These are phyloP conservation scores for Sporisorium graminicola DNA, from an alignment of 1,284 basidiomycete species.

Conservation along the genomic window DNA sequence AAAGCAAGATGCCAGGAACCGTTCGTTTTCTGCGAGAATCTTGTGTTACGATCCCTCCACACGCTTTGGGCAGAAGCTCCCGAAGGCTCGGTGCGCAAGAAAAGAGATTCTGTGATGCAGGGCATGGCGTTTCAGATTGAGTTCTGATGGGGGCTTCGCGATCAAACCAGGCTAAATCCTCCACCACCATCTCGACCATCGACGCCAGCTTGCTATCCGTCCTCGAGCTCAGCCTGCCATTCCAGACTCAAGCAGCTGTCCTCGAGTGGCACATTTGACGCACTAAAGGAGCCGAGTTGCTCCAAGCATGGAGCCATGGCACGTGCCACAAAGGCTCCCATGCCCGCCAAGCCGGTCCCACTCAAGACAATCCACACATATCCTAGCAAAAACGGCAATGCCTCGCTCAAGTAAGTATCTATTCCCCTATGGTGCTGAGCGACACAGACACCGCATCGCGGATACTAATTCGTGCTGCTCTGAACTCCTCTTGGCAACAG, in stretches of 20 bases:
- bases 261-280: background rate
- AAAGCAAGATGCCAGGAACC: background rate
- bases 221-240: background rate
- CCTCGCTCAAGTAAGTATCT: conserved; percentile 29
- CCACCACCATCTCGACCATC: background rate
- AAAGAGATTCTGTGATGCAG: background rate
- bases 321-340: conserved; percentile 14
- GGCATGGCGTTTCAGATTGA: background rate
- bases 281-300: background rate
- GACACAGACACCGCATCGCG: no score
- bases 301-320: conserved; percentile 26
- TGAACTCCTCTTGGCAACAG: background rate
- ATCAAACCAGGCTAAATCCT: background rate
- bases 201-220: no score
- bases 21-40: background rate
- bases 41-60: conserved; percentile 1
- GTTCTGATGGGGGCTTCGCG: background rate
- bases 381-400: conserved; percentile 38
- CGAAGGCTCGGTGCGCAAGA: background rate
- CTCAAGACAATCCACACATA: conserved; percentile 43
- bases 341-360: conserved; percentile 13
- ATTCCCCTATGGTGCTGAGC: background rate
- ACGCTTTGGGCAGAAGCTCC: background rate
- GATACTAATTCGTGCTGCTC: background rate
- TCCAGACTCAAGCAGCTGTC: background rate